Evolutionary conservation across 2,329 filamentous ascomycete genomes (phyloP), one percentile per base, ranked within the genome.

Genomic region (Fusarium chlamydosporum): DNA sequence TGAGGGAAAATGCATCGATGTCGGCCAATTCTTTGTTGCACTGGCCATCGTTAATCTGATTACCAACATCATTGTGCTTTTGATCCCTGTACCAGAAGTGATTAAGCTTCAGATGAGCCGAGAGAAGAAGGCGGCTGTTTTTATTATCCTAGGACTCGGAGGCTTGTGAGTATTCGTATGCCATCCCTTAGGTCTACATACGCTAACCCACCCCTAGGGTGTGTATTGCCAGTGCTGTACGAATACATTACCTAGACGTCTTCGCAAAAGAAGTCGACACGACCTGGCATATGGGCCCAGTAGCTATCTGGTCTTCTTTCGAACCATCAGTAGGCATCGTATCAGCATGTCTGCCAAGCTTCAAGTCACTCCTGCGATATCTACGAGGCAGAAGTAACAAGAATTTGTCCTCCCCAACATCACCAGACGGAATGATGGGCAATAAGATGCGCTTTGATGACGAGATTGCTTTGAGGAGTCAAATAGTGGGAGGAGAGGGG

Each of bases 281-380:
- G 12, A 65, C 61, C 20, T 65, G 61, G 61, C 33, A 37, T 0
- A 65, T 65, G 61, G 61, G 61, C 0, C 33, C 61, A 6, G 60
- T 65, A 15, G 60, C 60, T 3, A 65, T 65, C 4, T 65, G 53
- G 61, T 65, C 61, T 6, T 65, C 61, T 0, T 61, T 65, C 1
- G 61, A 65, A 3, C 61, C 61, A 3, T 65, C 61, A 7, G 33
- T 65, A 23, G 61, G 61, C 10, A 65, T 65, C 0, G 53, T 65
- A 1, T 65, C 61, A 11, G 61, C 61, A 0, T 65, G 61, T 10
- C 15, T 65, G 0, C 61, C 61, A 1, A 65, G 61, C 41, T 65
- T 65, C 53, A 65, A 65, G 23, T 34, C 61, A 0, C 51, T 65
- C 2, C 3, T 65, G 6, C 16, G 61, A 13, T 46, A 42, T 3